These are phyloP conservation scores for Aphanomyces euteiches DNA, from an alignment of 352 stramenopile genomes.

Conservation along the genomic window DNA sequence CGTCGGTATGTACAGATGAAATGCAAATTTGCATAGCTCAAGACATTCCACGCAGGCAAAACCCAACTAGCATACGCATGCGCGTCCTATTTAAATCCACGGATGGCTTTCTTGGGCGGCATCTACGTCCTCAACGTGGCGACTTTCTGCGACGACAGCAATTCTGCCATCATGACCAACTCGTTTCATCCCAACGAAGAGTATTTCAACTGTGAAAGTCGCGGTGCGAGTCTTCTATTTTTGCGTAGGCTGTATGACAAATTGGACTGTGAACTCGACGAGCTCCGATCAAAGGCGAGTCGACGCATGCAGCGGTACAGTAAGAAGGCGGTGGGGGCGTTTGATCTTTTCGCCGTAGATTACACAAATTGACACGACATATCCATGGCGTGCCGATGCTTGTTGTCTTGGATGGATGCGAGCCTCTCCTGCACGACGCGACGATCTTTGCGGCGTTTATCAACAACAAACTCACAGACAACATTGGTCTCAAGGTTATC, in stretches of 20 bases:
- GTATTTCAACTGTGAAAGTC: not conserved
- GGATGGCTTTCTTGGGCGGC: constrained; percentile 11
- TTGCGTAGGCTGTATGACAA: constrained; percentile 12
- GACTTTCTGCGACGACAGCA: not conserved
- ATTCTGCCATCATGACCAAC: not conserved
- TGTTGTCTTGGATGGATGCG: constrained; percentile 7
- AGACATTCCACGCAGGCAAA: not conserved
- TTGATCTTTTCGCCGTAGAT: not conserved
- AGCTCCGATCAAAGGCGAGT: not conserved
- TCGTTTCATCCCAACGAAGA: constrained; percentile 8
- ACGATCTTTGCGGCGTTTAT: constrained; percentile 9
- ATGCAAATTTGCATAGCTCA: not conserved
- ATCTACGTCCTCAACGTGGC: constrained; percentile 6
- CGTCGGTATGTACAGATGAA: constrained; percentile 1
- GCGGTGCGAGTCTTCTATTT: not conserved
- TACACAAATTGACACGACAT: constrained; percentile 18
- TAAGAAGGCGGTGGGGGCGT: not conserved
- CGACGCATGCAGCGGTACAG: constrained; percentile 11
- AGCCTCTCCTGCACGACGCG: not conserved
- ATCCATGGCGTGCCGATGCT: constrained; percentile 13
- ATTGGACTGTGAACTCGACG: constrained; percentile 1
- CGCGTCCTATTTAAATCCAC: not conserved
- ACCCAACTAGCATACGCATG: constrained; percentile 8
- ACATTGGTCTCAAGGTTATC: constrained; percentile 13
- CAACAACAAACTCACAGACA: constrained; percentile 4